phyloP scores from a whole-genome alignment of 768 basidiomycete genomes.

The Tricholoma matsutake region DNA sequence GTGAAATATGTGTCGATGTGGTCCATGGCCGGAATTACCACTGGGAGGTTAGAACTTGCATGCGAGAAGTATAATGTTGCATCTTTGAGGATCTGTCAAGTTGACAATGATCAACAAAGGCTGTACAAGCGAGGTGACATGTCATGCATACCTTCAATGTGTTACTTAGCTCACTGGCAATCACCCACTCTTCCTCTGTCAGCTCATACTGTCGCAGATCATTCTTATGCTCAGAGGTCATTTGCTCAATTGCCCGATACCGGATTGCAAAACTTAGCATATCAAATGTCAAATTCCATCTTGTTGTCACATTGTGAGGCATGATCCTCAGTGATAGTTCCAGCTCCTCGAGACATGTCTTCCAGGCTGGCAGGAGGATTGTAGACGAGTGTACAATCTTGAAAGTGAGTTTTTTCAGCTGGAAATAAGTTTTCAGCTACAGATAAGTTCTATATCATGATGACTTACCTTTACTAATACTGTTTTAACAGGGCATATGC shows the following conservation, averaged over 20 bases:
- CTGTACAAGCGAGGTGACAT: not conserved
- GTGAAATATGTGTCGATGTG: slow-evolving; percentile 8
- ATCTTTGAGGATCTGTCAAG: not conserved
- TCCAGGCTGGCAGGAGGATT: slow-evolving; percentile 28
- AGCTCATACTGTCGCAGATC: not conserved
- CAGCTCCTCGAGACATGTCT: slow-evolving; percentile 6
- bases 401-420: not conserved
- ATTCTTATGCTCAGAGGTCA: not conserved
- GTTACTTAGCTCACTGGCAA: not conserved
- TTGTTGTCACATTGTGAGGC: slow-evolving; percentile 32
- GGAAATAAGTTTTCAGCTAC: not conserved
- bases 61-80: not conserved
- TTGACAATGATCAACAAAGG: not conserved
- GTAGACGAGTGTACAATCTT: slow-evolving; percentile 10
- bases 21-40: slow-evolving; percentile 4
- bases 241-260: slow-evolving; percentile 23
- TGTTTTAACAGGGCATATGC: not conserved
- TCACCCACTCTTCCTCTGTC: not conserved
- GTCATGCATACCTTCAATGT: not conserved
- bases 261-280: slow-evolving; percentile 29
- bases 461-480: not conserved
- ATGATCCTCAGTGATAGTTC: slow-evolving; percentile 13
- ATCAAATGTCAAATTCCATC: slow-evolving; percentile 35
- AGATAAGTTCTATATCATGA: not conserved
- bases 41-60: not conserved